Conservation (phyloP, 2,329 filamentous ascomycete genomes). For the Phoma sp. region DNA sequence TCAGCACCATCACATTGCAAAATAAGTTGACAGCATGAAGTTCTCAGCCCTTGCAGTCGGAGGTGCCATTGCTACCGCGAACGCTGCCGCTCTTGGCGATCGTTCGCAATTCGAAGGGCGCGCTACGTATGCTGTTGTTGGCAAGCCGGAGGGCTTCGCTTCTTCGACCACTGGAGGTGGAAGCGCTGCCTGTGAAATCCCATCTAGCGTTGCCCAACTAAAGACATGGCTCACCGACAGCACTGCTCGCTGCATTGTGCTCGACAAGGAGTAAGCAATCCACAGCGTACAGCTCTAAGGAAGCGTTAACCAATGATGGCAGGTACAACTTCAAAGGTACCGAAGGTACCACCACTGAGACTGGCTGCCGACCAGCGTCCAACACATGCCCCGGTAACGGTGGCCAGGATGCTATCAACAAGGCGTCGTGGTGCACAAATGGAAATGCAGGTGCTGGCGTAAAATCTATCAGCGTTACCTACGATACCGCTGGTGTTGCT, state of each 20-base stretch:
- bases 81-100: constrained; percentile 25
- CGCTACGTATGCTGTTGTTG: constrained; percentile 37
- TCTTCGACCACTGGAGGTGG: constrained; percentile 68
- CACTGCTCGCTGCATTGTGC: constrained; percentile 63
- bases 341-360: constrained; percentile 61
- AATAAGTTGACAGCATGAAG: constrained; percentile 26
- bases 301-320: background rate
- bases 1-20: background rate
- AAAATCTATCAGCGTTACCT: constrained; percentile 50
- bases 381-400: constrained; percentile 59
- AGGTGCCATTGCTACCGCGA: constrained; percentile 21
- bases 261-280: constrained; percentile 53
- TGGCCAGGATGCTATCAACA: constrained; percentile 66
- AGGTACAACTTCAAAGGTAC: constrained; percentile 61
- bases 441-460: constrained; percentile 61
- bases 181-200: constrained; percentile 61
- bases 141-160: constrained; percentile 58
- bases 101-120: constrained; percentile 11
- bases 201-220: constrained; percentile 62
- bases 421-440: constrained; percentile 63
- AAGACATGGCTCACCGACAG: constrained; percentile 64
- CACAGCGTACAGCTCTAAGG: background rate
- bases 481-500: constrained; percentile 59
- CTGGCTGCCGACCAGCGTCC: constrained; percentile 61
- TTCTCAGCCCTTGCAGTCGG: constrained; percentile 27